These are phyloP conservation scores for Rachicladosporium sp. DNA, from an alignment of 2,329 filamentous ascomycete species.

Conservation along the genomic window DNA sequence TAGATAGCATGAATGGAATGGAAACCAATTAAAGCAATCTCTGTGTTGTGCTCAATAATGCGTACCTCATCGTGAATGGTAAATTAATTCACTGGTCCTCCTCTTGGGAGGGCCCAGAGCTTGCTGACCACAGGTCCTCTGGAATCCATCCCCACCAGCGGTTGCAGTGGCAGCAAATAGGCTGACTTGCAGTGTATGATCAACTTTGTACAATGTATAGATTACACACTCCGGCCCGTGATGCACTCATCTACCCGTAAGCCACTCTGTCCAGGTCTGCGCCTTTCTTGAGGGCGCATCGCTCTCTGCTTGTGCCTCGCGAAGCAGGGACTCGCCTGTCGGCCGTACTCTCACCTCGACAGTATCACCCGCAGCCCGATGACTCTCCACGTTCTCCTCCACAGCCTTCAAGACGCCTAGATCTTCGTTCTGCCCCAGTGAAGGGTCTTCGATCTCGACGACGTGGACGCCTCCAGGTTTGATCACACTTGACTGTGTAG, in stretches of 20 bases:
- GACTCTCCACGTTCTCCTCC: slow-evolving; percentile 19
- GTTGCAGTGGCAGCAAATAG: no score
- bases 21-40: no score
- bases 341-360: slow-evolving; percentile 16
- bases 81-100: no score
- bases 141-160: no score
- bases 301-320: slow-evolving; percentile 29
- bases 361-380: slow-evolving; percentile 17
- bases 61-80: no score
- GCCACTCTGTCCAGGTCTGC: slow-evolving; percentile 36
- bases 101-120: no score
- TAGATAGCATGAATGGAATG: no score
- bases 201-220: no score
- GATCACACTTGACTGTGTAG: slow-evolving; percentile 2
- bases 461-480: background rate
- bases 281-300: slow-evolving; percentile 24
- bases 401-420: slow-evolving; percentile 22
- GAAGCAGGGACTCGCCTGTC: slow-evolving; percentile 34
- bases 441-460: slow-evolving; percentile 9
- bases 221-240: no score
- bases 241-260: slow-evolving; percentile 7
- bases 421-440: slow-evolving; percentile 8
- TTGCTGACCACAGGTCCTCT: no score
- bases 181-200: no score
- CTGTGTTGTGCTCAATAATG: no score